A percentile compares a stretch with the other conserved stretches of the same genome.
Conservation (phyloP, 306 rosid genomes). For the Prunus kanzakura region DNA sequence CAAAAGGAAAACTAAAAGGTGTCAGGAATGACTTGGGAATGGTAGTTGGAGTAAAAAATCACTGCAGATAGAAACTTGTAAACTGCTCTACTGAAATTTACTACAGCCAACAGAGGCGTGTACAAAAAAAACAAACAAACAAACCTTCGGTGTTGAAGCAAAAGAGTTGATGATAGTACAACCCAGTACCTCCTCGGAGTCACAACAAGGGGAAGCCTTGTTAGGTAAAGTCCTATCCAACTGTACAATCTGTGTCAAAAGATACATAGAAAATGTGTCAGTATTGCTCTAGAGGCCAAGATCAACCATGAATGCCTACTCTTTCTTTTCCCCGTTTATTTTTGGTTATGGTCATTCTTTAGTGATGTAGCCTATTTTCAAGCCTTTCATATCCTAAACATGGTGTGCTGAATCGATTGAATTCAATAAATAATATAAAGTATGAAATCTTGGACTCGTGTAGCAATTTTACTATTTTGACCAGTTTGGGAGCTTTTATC, state of each 20-base stretch:
- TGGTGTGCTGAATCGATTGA: too few relatives aligned
- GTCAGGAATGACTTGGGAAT: not conserved
- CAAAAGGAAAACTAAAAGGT: not conserved
- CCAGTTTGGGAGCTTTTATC: not conserved
- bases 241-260: not conserved
- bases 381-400: not conserved
- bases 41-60: not conserved
- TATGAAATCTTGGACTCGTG: not conserved
- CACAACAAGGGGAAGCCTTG: constrained; percentile 22
- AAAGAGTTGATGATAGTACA: constrained; percentile 13
- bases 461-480: not conserved
- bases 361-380: not conserved
- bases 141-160: constrained; percentile 26
- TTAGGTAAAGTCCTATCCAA: not conserved
- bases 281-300: not conserved
- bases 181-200: constrained; percentile 10
- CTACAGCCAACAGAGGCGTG: not conserved
- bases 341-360: too few relatives aligned
- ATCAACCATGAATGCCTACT: not conserved
- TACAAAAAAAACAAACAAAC: not conserved
- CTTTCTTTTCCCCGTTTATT: not conserved
- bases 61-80: not conserved
- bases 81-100: not conserved
- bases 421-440: too few relatives aligned
- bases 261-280: not conserved